phyloP scores from a whole-genome alignment of 352 stramenopile species.

The Globisporangium camurandrum region DNA sequence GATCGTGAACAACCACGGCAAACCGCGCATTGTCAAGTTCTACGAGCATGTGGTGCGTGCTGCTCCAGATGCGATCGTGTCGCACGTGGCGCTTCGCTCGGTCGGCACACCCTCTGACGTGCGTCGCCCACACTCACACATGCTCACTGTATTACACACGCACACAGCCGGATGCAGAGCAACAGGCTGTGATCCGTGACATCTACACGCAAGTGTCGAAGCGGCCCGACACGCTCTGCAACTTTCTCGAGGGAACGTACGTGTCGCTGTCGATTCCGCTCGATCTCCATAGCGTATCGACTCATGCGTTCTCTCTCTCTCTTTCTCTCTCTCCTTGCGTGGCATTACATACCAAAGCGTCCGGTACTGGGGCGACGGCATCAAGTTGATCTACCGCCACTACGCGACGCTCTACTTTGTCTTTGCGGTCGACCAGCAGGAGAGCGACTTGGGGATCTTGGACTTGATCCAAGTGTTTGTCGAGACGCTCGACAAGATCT shows the following conservation, averaged over 20 bases:
- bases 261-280: too few species aligned
- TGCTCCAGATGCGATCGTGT: too few species aligned
- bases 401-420: conserved; percentile 99
- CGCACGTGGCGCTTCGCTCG: too few species aligned
- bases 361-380: conserved; percentile 93
- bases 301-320: not conserved
- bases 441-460: conserved; percentile 98
- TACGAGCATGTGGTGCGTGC: conserved; percentile 95
- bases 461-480: conserved; percentile 99
- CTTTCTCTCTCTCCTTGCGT: conserved; percentile 4
- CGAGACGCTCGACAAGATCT: conserved; percentile 97
- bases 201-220: conserved; percentile 99
- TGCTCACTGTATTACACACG: not conserved
- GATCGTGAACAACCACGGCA: conserved; percentile 99
- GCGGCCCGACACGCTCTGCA: conserved; percentile 97
- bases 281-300: too few species aligned
- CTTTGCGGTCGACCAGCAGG: conserved; percentile 97
- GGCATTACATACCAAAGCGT: conserved; percentile 22
- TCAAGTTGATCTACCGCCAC: conserved; percentile 99
- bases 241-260: conserved; percentile 97
- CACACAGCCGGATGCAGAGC: conserved; percentile 88
- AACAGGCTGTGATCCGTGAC: conserved; percentile 96
- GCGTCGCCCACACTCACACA: too few species aligned
- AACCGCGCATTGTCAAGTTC: conserved; percentile 98
- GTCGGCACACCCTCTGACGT: too few species aligned